Conservation (phyloP, 495 filamentous ascomycete species). For the Geoglossum glabrum region DNA sequence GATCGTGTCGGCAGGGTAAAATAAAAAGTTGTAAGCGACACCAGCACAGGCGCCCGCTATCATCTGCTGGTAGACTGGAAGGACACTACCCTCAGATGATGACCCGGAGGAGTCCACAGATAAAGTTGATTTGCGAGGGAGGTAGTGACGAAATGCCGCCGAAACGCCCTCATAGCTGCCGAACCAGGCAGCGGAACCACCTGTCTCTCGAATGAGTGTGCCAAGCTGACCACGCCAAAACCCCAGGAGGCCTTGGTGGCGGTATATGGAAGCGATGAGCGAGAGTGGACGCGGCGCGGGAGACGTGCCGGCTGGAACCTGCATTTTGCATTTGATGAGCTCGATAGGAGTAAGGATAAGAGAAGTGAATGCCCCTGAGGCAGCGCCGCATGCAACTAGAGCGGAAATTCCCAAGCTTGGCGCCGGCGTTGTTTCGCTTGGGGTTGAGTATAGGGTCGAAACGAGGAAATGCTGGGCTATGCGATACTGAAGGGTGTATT, state of each 20-base stretch:
- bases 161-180: constrained; percentile 71
- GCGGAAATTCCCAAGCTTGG: constrained; percentile 46
- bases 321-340: constrained; percentile 96
- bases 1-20: constrained; percentile 93
- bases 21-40: constrained; percentile 86
- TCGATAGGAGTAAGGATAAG: constrained; percentile 87
- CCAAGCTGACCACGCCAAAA: constrained; percentile 94
- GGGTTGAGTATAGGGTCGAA: constrained; percentile 31
- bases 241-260: constrained; percentile 57
- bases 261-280: constrained; percentile 57
- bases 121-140: constrained; percentile 6
- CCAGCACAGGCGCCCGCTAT: constrained; percentile 78
- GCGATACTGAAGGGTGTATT: constrained; percentile 28
- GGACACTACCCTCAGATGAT: constrained; percentile 7
- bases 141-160: constrained; percentile 36
- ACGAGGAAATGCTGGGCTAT: constrained; percentile 44
- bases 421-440: constrained; percentile 25
- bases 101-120: not conserved
- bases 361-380: constrained; percentile 77
- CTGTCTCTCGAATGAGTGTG: constrained; percentile 83
- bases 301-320: constrained; percentile 36
- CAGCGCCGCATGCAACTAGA: constrained; percentile 56
- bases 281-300: constrained; percentile 23
- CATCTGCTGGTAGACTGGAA: constrained; percentile 64
- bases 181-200: constrained; percentile 90